Percentiles rank a stretch among this genome's conserved stretches.
Evolutionary conservation across 352 stramenopile species (phyloP).

Genomic region (Elongisporangium undulatum): DNA sequence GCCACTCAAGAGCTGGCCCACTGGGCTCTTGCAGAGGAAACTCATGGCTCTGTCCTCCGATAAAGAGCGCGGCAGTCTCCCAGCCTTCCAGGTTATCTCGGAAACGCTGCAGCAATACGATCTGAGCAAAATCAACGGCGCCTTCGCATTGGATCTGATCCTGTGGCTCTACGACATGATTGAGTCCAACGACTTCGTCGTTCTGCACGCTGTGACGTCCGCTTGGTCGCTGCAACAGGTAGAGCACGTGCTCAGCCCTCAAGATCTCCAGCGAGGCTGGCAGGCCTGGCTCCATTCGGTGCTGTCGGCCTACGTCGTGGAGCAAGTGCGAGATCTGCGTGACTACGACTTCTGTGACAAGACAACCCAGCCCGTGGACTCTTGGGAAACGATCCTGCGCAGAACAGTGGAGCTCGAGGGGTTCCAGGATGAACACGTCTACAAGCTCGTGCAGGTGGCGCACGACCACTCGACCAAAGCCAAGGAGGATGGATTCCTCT

Average conservation of each 20-base stretch:
- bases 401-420: slow-evolving; percentile 22
- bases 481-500: slow-evolving; percentile 24
- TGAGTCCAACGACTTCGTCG: slow-evolving; percentile 31
- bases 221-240: slow-evolving; percentile 34
- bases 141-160: slow-evolving; percentile 20
- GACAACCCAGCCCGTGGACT: slow-evolving; percentile 13
- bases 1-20: slow-evolving; percentile 21
- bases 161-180: slow-evolving; percentile 36
- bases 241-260: slow-evolving; percentile 24
- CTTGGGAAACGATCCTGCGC: slow-evolving; percentile 37
- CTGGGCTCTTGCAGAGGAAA: slow-evolving; percentile 23
- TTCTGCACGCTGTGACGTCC: slow-evolving; percentile 30
- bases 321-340: slow-evolving; percentile 19
- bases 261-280: slow-evolving; percentile 21
- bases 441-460: slow-evolving; percentile 63
- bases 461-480: slow-evolving; percentile 16
- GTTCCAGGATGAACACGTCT: slow-evolving; percentile 53
- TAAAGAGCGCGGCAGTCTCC: slow-evolving; percentile 12
- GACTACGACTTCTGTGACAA: slow-evolving; percentile 20
- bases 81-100: slow-evolving; percentile 24
- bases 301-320: slow-evolving; percentile 21
- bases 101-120: slow-evolving; percentile 19
- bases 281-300: slow-evolving; percentile 29
- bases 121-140: slow-evolving; percentile 20
- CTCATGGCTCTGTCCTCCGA: slow-evolving; percentile 27